These are phyloP conservation scores for Microdochium trichocladiopsis DNA, from an alignment of 2,329 filamentous ascomycete species.

Conservation along the genomic window DNA sequence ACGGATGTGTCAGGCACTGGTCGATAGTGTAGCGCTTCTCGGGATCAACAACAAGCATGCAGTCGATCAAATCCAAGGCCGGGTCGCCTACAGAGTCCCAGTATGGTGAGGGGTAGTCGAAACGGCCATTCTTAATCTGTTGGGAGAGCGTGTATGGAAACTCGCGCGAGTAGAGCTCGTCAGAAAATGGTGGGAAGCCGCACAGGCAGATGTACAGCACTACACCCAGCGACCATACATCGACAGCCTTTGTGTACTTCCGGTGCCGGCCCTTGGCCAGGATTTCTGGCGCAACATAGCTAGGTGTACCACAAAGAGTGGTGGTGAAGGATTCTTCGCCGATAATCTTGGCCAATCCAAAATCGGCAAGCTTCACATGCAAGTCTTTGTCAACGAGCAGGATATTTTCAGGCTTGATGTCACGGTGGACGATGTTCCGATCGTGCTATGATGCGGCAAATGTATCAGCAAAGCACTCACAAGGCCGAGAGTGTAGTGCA, in stretches of 20 bases:
- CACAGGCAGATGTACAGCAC: constrained; percentile 96
- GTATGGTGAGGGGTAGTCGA: constrained; percentile 94
- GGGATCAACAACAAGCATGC: constrained; percentile 86
- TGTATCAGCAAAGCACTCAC: constrained; percentile 21
- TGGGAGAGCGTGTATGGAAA: constrained; percentile 83
- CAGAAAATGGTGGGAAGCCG: constrained; percentile 93
- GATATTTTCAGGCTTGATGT: constrained; percentile 98
- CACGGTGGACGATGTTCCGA: constrained; percentile 91
- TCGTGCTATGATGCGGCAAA: constrained; percentile 61
- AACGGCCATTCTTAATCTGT: constrained; percentile 82
- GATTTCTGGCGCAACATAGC: constrained; percentile 94
- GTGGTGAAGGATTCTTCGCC: constrained; percentile 98
- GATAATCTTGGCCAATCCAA: constrained; percentile 96
- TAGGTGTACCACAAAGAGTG: constrained; percentile 92
- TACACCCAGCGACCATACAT: constrained; percentile 96
- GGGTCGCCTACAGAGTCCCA: constrained; percentile 86
- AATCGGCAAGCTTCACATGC: constrained; percentile 88
- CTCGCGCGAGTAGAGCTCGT: constrained; percentile 75
- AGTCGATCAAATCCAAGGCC: constrained; percentile 87
- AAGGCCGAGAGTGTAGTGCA: too few species aligned
- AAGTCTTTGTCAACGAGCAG: constrained; percentile 78
- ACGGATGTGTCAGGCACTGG: constrained; percentile 84
- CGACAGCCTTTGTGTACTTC: constrained; percentile 90
- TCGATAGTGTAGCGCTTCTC: constrained; percentile 81
- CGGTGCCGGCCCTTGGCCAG: constrained; percentile 74